These are phyloP conservation scores for Penicillium malachiteum DNA, from an alignment of 495 filamentous ascomycete genomes.

Conservation along the genomic window DNA sequence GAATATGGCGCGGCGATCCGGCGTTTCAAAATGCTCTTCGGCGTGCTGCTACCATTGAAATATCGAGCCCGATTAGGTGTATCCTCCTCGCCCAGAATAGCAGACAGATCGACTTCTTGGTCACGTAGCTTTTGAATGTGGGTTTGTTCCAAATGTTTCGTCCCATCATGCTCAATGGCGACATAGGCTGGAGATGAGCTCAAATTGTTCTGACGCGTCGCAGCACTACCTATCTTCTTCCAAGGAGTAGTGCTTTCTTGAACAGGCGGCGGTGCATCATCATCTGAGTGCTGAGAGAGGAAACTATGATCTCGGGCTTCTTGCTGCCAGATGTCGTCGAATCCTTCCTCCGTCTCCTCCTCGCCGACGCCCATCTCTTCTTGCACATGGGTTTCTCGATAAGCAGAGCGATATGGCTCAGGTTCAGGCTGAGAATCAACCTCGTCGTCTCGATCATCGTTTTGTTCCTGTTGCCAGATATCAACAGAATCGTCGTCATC, in stretches of 20 bases:
- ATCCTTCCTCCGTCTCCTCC: slow-evolving; percentile 25
- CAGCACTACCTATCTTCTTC: slow-evolving; percentile 6
- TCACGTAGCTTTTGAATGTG: slow-evolving; percentile 39
- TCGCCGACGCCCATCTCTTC: slow-evolving; percentile 15
- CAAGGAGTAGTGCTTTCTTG: slow-evolving; percentile 14
- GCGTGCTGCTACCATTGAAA: slow-evolving; percentile 41
- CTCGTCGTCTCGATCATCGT: not conserved
- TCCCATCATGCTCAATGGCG: slow-evolving; percentile 27
- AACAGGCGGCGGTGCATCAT: not conserved
- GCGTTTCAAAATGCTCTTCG: slow-evolving; percentile 23
- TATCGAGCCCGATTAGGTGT: slow-evolving; percentile 45
- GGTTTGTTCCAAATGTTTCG: slow-evolving; percentile 33
- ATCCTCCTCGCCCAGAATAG: slow-evolving; percentile 32
- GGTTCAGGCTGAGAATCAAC: not conserved
- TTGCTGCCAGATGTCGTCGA: slow-evolving; percentile 48
- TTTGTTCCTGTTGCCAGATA: slow-evolving; percentile 12
- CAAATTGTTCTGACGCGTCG: slow-evolving; percentile 8
- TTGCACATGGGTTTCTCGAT: slow-evolving; percentile 3
- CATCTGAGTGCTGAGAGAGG: slow-evolving; percentile 25
- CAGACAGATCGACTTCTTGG: slow-evolving; percentile 39
- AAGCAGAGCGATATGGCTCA: not conserved
- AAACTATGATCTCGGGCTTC: slow-evolving; percentile 40
- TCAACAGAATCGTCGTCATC: slow-evolving; percentile 18
- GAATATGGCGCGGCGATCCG: slow-evolving; percentile 15
- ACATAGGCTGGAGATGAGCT: slow-evolving; percentile 36